Evolutionary conservation across 2,329 filamentous ascomycete genomes (phyloP).

Genomic region (Cordyceps farinosa): DNA sequence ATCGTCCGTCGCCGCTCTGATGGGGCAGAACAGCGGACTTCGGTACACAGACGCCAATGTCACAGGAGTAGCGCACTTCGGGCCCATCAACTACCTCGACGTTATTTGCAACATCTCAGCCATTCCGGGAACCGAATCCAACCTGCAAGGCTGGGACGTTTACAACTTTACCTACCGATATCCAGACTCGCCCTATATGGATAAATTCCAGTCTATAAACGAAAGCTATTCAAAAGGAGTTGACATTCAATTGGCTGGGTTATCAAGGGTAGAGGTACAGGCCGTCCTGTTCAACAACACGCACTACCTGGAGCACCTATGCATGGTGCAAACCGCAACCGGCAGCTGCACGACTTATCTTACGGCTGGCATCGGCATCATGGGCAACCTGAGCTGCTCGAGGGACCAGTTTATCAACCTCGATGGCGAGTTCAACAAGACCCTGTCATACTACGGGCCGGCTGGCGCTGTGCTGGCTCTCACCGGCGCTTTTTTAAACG

Average conservation of each 20-base stretch:
- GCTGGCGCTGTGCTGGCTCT: neutral
- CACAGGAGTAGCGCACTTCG: neutral
- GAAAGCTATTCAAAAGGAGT: neutral
- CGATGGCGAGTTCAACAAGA: neutral
- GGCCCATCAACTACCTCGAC: neutral
- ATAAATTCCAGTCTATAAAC: neutral
- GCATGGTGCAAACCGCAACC: neutral
- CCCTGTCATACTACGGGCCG: neutral
- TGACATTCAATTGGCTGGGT: neutral
- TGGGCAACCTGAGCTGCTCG: neutral
- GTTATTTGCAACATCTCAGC: neutral
- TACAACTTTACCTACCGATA: constrained; percentile 3
- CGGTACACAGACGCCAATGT: neutral
- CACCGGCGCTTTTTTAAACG: neutral
- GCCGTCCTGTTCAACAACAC: neutral
- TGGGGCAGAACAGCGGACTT: neutral
- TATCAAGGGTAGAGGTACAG: neutral
- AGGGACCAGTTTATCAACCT: neutral
- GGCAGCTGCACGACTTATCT: neutral
- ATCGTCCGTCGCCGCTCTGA: neutral
- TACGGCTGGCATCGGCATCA: neutral
- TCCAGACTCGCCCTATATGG: neutral
- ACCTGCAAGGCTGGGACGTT: neutral
- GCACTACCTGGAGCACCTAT: neutral
- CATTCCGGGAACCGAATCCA: neutral